Percentiles rank a stretch among this genome's conserved stretches.
These are phyloP conservation scores for Cladosporium sp. DNA, from an alignment of 2,329 filamentous ascomycete species.

Conservation along the genomic window DNA sequence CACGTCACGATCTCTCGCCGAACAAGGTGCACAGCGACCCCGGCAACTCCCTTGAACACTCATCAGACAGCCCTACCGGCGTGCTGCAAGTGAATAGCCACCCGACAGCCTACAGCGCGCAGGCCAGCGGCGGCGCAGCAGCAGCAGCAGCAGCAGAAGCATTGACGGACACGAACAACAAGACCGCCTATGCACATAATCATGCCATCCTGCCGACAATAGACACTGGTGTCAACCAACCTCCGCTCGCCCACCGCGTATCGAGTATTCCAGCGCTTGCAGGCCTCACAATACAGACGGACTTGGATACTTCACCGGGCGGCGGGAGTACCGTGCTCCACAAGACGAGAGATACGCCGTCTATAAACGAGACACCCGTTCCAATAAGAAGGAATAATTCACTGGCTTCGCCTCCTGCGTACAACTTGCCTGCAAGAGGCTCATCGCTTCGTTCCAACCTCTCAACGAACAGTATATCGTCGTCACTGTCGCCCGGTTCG, in stretches of 20 bases:
- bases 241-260: slow-evolving; percentile 21
- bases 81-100: not conserved
- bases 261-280: slow-evolving; percentile 22
- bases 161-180: slow-evolving; percentile 13
- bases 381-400: slow-evolving; percentile 39
- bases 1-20: slow-evolving; percentile 6
- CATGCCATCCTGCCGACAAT: slow-evolving; percentile 13
- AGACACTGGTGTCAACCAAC: slow-evolving; percentile 13
- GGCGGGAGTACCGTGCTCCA: slow-evolving; percentile 7
- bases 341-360: slow-evolving; percentile 24
- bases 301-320: slow-evolving; percentile 17
- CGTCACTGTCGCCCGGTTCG: slow-evolving; percentile 48
- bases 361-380: slow-evolving; percentile 36
- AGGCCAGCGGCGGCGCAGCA: not conserved
- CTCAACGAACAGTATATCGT: slow-evolving; percentile 46
- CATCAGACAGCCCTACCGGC: not conserved
- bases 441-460: slow-evolving; percentile 42
- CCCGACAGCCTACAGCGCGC: not conserved
- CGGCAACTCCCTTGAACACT: not conserved
- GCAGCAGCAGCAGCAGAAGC: not conserved
- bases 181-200: slow-evolving; percentile 1
- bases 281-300: slow-evolving; percentile 27
- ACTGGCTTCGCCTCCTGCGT: slow-evolving; percentile 40
- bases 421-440: slow-evolving; percentile 25
- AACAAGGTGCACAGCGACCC: not conserved